Evolutionary conservation across 345 rosid species (phyloP), one percentile per base, ranked within the genome.

Genomic region (Laguncularia racemosa): DNA sequence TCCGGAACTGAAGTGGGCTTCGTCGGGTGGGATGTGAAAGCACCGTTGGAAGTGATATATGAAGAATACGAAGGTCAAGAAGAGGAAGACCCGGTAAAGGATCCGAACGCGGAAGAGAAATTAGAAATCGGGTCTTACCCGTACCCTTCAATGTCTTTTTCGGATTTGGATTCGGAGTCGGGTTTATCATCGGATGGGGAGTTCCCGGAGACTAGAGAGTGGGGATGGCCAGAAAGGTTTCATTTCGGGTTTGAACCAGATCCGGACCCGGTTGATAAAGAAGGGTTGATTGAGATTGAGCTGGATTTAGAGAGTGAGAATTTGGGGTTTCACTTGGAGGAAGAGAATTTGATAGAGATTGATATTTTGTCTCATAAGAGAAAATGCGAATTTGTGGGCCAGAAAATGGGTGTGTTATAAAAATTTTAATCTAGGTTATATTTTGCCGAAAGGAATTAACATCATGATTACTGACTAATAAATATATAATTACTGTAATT

Each of bases 21-120:
- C 55, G 79, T 83, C 33, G 82, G 73, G 13, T 92, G 96, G 98
- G 54, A 92, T 67, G 76, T 89, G 44, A 76, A 81, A 60, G 95
- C 95, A 2, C 96, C 98, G 16, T 54, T 92, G 54, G 89, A 84
- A 18, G 88, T 89, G 46, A 92, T 92, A 50, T 79, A 91, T 58
- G 96, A 91, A 73, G 81, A 59, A 2, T 64, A 68, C 14, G 84
- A 78, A 67, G 91, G 70, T 3, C 88, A 75, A 21, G 86, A 73
- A 14, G 78, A 73, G 40, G 40, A 33, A 33, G 40, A 33, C 3
- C 28, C 28, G 28, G 28, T 26, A 2, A 26, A 26, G 28, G 28
- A 6, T 33, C 40, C 40, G 1, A 10, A 33, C 11, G 1, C 6
- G 40, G 11, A 33, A 9, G 40, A 33, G 9, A 33, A 33, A 33